These are phyloP conservation scores for Lasiodiplodia gonubiensis DNA, from an alignment of 2,329 filamentous ascomycete species.

Conservation along the genomic window DNA sequence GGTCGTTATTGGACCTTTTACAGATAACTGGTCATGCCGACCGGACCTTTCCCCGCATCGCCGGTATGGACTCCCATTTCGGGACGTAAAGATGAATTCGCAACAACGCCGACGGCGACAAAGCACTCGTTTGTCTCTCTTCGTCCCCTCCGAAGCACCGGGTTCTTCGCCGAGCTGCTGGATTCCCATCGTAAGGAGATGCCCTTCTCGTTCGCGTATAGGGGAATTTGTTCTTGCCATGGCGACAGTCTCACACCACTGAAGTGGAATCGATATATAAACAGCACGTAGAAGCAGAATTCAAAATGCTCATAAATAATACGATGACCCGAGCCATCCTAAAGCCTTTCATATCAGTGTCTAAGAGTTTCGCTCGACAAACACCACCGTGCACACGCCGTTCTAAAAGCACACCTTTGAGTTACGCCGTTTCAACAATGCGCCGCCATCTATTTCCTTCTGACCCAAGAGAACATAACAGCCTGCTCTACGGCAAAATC, in stretches of 20 bases:
- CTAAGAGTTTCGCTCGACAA: neutral
- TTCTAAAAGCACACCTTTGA: too few relatives aligned
- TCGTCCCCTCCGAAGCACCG: too few relatives aligned
- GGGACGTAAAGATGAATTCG: neutral
- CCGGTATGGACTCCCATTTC: neutral
- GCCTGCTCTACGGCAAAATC: slow-evolving; percentile 9
- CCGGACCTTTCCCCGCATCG: neutral
- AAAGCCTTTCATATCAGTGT: too few relatives aligned
- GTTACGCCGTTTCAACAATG: neutral
- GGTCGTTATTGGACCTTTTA: neutral
- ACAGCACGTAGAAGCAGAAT: neutral
- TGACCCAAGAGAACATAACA: neutral
- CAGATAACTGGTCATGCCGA: too few relatives aligned
- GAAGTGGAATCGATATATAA: neutral
- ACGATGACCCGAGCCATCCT: too few relatives aligned
- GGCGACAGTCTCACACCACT: neutral
- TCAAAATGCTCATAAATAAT: too few relatives aligned
- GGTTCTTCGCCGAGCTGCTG: neutral
- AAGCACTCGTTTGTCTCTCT: neutral
- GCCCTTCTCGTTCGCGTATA: neutral
- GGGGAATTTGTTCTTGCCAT: neutral
- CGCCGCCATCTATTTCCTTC: neutral
- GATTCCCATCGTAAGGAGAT: neutral
- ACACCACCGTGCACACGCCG: neutral
- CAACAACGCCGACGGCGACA: neutral